Evolutionary conservation across 768 basidiomycete species (phyloP).

Genomic region (Tubosaeta sp.): DNA sequence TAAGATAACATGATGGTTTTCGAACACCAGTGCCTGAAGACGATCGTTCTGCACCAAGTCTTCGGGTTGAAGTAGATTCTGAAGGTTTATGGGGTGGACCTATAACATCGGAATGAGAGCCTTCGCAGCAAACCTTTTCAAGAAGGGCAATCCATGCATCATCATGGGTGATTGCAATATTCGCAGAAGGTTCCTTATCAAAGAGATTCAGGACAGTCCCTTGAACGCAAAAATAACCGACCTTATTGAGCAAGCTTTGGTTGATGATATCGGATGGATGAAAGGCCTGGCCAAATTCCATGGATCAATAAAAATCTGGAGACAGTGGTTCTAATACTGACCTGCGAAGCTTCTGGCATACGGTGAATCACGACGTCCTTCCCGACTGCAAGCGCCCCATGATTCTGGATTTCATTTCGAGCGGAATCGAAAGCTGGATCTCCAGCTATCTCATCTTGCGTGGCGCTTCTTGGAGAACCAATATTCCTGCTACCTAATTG

Average conservation of each 20-base stretch:
- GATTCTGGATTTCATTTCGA: background rate
- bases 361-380: background rate
- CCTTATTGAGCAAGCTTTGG: background rate
- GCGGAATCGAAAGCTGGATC: background rate
- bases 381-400: background rate
- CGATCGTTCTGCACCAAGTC: too few relatives aligned
- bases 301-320: background rate
- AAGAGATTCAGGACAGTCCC: background rate
- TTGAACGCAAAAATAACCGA: background rate
- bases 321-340: background rate
- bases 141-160: too few relatives aligned
- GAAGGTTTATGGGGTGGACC: too few relatives aligned
- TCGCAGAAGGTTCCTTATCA: background rate
- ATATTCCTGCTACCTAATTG: background rate
- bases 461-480: background rate
- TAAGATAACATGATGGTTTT: background rate
- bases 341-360: background rate
- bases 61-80: too few relatives aligned
- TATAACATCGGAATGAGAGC: too few relatives aligned
- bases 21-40: background rate
- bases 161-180: background rate
- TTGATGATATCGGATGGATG: slow-evolving; percentile 12
- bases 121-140: too few relatives aligned
- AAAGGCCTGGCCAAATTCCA: background rate
- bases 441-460: background rate